phyloP scores from a whole-genome alignment of 305 asterid genomes.

The Ilex paraguariensis region DNA sequence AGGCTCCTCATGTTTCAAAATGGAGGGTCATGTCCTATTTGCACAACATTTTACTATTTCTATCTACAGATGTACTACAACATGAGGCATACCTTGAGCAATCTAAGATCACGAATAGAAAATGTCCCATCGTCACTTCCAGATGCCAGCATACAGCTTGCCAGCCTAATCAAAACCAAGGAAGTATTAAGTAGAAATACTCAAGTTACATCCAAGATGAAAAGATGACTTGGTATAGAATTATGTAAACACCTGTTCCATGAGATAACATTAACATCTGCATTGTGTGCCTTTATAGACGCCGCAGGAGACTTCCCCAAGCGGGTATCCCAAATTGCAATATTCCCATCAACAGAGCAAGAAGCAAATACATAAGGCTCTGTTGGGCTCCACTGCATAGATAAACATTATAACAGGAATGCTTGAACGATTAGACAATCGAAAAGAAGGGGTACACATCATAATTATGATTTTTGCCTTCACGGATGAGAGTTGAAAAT shows the following conservation, averaged over 20 bases:
- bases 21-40: too few relatives aligned
- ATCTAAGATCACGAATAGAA: constrained; percentile 80
- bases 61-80: not conserved
- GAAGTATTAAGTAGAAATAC: constrained; percentile 10
- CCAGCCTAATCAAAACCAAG: constrained; percentile 46
- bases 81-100: constrained; percentile 56
- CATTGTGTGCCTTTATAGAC: constrained; percentile 69
- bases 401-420: constrained; percentile 4
- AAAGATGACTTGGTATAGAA: constrained; percentile 4
- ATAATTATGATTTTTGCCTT: not conserved
- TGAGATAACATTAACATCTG: constrained; percentile 91
- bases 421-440: not conserved
- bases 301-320: constrained; percentile 76
- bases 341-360: constrained; percentile 80
- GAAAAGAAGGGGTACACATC: not conserved
- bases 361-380: constrained; percentile 80
- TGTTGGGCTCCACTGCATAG: constrained; percentile 90
- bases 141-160: constrained; percentile 93
- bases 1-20: too few relatives aligned
- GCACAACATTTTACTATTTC: not conserved
- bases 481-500: too few relatives aligned
- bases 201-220: not conserved
- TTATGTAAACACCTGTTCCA: constrained; percentile 70
- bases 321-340: constrained; percentile 89
- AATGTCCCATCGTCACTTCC: constrained; percentile 95